Evolutionary conservation across 2,329 filamentous ascomycete genomes (phyloP).

Genomic region (Penicillium sp.): DNA sequence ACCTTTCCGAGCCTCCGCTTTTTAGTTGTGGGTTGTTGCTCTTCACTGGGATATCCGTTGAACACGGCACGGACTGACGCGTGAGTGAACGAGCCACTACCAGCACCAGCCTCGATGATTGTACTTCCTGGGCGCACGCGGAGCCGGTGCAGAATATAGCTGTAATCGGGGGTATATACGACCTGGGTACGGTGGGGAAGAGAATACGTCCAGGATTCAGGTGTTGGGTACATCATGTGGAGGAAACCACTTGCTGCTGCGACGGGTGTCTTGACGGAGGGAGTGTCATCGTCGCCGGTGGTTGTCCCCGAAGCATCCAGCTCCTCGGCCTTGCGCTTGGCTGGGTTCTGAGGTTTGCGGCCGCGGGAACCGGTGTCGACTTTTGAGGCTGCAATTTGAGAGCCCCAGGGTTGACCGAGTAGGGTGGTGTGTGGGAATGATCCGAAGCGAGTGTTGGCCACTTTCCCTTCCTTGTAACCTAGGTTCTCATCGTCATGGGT

Average conservation of each 20-base stretch:
- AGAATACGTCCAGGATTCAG: constrained; percentile 53
- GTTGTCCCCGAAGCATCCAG: constrained; percentile 35
- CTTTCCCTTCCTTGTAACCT: constrained; percentile 74
- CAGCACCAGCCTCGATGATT: constrained; percentile 54
- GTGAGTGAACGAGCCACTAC: constrained; percentile 55
- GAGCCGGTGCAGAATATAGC: constrained; percentile 52
- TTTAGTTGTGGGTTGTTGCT: constrained; percentile 22
- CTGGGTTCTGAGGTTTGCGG: constrained; percentile 50
- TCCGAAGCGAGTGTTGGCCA: constrained; percentile 90
- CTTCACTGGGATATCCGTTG: constrained; percentile 41
- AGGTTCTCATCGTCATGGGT: constrained; percentile 63
- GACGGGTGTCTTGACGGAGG: constrained; percentile 33
- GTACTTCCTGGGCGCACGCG: constrained; percentile 48
- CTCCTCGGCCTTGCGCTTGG: constrained; percentile 51
- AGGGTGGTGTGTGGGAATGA: constrained; percentile 82
- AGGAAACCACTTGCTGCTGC: constrained; percentile 50
- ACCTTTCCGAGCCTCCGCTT: constrained; percentile 44
- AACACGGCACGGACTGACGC: constrained; percentile 52
- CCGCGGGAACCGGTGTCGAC: constrained; percentile 92
- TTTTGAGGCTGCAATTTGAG: constrained; percentile 83
- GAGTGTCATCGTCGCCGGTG: constrained; percentile 24
- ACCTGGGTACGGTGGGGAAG: constrained; percentile 55
- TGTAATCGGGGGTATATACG: constrained; percentile 56
- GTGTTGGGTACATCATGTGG: constrained; percentile 51
- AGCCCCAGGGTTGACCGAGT: constrained; percentile 81